Percentiles rank a stretch among this genome's conserved stretches.
phyloP scores from a whole-genome alignment of 2,329 filamentous ascomycete species.

The Ophiostoma populinum region DNA sequence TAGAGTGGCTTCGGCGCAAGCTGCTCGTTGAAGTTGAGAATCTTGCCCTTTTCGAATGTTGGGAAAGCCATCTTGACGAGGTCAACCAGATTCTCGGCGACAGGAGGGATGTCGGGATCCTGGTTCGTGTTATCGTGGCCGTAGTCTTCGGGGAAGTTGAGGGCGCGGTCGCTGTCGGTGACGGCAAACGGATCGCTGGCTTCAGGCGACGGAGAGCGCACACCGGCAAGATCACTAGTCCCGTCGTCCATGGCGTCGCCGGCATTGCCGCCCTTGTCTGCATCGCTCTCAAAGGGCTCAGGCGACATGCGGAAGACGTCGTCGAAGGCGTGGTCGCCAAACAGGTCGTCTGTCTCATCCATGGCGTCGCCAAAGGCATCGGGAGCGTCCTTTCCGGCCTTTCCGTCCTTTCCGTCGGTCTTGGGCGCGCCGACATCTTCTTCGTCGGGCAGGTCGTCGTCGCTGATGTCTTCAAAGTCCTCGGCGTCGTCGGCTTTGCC shows the following conservation, averaged over 20 bases:
- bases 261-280: slow-evolving; percentile 10
- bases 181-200: slow-evolving; percentile 15
- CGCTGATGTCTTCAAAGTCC: slow-evolving; percentile 81
- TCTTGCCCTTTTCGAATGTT: slow-evolving; percentile 55
- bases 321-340: slow-evolving; percentile 37
- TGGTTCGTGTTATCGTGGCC: slow-evolving; percentile 34
- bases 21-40: slow-evolving; percentile 65
- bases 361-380: slow-evolving; percentile 22
- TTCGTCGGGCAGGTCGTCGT: slow-evolving; percentile 79
- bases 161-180: slow-evolving; percentile 16
- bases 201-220: slow-evolving; percentile 17
- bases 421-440: slow-evolving; percentile 30
- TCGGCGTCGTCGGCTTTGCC: slow-evolving; percentile 87
- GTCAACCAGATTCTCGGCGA: slow-evolving; percentile 57
- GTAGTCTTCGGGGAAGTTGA: slow-evolving; percentile 28
- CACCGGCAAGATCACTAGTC: slow-evolving; percentile 12
- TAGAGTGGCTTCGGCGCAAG: slow-evolving; percentile 65
- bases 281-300: slow-evolving; percentile 20
- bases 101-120: slow-evolving; percentile 46
- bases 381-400: slow-evolving; percentile 11
- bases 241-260: slow-evolving; percentile 4
- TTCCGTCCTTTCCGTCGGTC: slow-evolving; percentile 38
- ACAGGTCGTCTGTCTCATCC: slow-evolving; percentile 48
- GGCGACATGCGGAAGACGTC: slow-evolving; percentile 18
- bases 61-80: slow-evolving; percentile 68